A percentile compares a stretch with the other conserved stretches of the same genome.
phyloP scores from a whole-genome alignment of 768 basidiomycete species.

The Daedaleopsis sinensis region DNA sequence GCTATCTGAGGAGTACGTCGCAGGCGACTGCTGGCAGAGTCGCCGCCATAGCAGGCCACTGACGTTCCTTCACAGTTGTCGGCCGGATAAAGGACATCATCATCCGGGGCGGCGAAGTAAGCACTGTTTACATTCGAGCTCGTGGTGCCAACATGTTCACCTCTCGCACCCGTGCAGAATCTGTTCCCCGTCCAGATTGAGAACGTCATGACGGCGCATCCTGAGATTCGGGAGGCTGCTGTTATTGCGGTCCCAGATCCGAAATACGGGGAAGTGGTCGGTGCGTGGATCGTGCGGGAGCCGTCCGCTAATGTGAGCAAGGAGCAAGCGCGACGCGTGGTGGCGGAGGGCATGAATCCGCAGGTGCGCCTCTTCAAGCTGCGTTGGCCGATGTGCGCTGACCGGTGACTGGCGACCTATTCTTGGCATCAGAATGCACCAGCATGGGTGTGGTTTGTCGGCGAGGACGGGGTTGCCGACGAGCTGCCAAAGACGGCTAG shows the following conservation, averaged over 20 bases:
- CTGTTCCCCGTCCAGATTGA: conserved; percentile 86
- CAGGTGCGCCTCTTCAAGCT: conserved; percentile 61
- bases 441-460: conserved; percentile 82
- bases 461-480: conserved; percentile 57
- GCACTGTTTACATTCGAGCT: conserved; percentile 4
- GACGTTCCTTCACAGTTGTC: conserved; percentile 53
- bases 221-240: conserved; percentile 69
- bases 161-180: conserved; percentile 51
- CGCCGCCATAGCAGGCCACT: neutral
- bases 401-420: neutral
- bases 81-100: conserved; percentile 86
- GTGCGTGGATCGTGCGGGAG: conserved; percentile 73
- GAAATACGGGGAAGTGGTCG: conserved; percentile 77
- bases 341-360: conserved; percentile 70
- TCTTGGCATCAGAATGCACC: conserved; percentile 63
- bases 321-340: conserved; percentile 56
- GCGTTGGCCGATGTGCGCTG: neutral
- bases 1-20: conserved; percentile 68
- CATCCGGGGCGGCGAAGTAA: conserved; percentile 83
- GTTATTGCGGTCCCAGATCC: conserved; percentile 71
- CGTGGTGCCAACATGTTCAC: neutral
- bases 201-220: conserved; percentile 62
- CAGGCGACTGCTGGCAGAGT: neutral
- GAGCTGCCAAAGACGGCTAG: conserved; percentile 86
- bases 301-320: conserved; percentile 29